Evolutionary conservation across 208 protist genomes (phyloP).

Genomic region (Phytomonas francai): DNA sequence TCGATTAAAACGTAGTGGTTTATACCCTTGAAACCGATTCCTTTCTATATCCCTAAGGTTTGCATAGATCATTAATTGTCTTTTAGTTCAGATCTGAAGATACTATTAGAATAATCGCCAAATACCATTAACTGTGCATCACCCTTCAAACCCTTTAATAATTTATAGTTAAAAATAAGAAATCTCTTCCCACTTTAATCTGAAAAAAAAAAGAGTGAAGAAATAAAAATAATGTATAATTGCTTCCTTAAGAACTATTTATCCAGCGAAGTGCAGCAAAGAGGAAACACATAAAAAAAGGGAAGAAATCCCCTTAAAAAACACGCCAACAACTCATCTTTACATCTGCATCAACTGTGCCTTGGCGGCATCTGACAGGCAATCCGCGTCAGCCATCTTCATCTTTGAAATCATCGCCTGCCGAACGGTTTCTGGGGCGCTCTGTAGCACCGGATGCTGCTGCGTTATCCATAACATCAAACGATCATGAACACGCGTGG

Average conservation of each 20-base stretch:
- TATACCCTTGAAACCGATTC: neutral
- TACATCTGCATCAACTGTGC: slow-evolving; percentile 51
- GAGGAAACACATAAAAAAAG: slow-evolving; percentile 10
- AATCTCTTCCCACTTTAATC: neutral
- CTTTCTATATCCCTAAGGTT: neutral
- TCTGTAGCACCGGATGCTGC: slow-evolving; percentile 34
- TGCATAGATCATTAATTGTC: neutral
- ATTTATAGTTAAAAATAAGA: slow-evolving; percentile 4
- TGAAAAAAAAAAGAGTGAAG: neutral
- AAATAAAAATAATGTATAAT: slow-evolving; percentile 11
- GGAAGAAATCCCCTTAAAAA: slow-evolving; percentile 6
- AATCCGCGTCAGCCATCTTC: slow-evolving; percentile 23
- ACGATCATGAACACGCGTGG: slow-evolving; percentile 58
- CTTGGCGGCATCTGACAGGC: slow-evolving; percentile 45
- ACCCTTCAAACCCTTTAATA: slow-evolving; percentile 1
- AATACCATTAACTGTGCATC: slow-evolving; percentile 2
- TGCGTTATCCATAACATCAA: slow-evolving; percentile 55
- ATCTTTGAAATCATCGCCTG: slow-evolving; percentile 34
- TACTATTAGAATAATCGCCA: slow-evolving; percentile 1
- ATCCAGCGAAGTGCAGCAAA: neutral
- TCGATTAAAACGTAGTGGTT: neutral
- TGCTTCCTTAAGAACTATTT: neutral
- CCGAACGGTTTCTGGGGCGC: slow-evolving; percentile 10
- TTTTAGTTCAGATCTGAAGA: neutral
- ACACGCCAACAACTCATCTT: neutral